A percentile compares a stretch with the other conserved stretches of the same genome.
Conservation (phyloP, 2,329 filamentous ascomycete genomes). For the Rhexocercosporidium sp. region DNA sequence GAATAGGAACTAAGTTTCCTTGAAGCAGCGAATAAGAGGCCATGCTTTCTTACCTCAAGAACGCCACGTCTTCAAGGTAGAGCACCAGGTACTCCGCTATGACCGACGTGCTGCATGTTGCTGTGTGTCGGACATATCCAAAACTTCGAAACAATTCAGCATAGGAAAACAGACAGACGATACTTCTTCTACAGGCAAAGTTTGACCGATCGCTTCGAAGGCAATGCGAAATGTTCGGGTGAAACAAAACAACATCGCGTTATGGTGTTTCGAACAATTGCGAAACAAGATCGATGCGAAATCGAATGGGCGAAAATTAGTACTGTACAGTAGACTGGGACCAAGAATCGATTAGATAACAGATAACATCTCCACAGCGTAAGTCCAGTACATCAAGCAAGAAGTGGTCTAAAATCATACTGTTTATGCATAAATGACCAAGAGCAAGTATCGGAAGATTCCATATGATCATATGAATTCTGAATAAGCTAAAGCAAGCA, state of each 20-base stretch:
- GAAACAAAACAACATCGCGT: not conserved
- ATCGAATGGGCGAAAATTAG: not conserved
- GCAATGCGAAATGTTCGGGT: not conserved
- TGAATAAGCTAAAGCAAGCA: not conserved
- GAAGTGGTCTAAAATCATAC: not conserved
- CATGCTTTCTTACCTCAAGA: not conserved
- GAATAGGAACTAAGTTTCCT: not conserved
- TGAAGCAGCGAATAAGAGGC: not conserved
- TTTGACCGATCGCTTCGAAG: not conserved
- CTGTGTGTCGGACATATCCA: not conserved
- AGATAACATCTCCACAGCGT: not conserved
- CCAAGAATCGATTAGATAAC: not conserved
- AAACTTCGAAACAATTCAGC: not conserved
- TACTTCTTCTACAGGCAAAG: not conserved
- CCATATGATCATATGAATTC: not conserved
- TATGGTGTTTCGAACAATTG: not conserved
- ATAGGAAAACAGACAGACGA: not conserved
- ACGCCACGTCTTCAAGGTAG: not conserved
- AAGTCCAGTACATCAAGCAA: not conserved
- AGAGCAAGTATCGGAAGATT: not conserved
- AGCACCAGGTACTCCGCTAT: not conserved
- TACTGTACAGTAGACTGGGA: not conserved
- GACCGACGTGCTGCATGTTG: not conserved
- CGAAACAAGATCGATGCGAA: conserved; percentile 4
- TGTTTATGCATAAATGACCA: not conserved